These are phyloP conservation scores for Ochetophila trinervis DNA, from an alignment of 306 rosid species.

Conservation along the genomic window DNA sequence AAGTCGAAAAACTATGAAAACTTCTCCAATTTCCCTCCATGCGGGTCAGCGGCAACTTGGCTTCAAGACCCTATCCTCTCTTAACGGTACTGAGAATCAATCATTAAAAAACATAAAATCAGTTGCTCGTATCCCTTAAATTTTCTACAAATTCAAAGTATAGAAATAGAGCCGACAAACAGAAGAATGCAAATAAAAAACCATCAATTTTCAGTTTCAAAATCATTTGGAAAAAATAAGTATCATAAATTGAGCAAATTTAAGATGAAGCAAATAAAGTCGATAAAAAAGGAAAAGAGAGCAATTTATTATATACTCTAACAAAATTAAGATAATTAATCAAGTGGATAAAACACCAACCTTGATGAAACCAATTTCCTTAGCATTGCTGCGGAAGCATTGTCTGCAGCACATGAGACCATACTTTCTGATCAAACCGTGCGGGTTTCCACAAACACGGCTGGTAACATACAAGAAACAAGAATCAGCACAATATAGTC, in stretches of 20 bases:
- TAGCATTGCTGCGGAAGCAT: conserved; percentile 83
- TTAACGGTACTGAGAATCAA: conserved; percentile 8
- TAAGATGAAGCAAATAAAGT: background rate
- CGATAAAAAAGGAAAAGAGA: background rate
- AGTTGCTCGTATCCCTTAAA: background rate
- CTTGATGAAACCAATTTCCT: conserved; percentile 86
- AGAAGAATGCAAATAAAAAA: too few species aligned
- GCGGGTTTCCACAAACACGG: conserved; percentile 60
- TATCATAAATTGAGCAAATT: background rate
- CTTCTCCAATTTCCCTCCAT: conserved; percentile 4
- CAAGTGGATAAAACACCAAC: conserved; percentile 12
- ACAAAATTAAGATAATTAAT: too few species aligned
- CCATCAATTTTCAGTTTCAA: background rate
- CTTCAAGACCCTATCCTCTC: background rate
- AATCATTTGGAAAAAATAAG: background rate
- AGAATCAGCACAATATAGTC: background rate
- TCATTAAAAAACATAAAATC: background rate
- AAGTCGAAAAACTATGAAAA: background rate
- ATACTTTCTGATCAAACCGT: conserved; percentile 74
- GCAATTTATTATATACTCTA: background rate
- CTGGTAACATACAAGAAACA: background rate
- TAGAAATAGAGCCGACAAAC: background rate
- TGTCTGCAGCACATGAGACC: conserved; percentile 88
- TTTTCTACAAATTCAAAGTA: background rate
- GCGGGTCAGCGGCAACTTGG: background rate